Conservation (phyloP, 805 yeast genomes). For the Geotrichum ghanense region DNA sequence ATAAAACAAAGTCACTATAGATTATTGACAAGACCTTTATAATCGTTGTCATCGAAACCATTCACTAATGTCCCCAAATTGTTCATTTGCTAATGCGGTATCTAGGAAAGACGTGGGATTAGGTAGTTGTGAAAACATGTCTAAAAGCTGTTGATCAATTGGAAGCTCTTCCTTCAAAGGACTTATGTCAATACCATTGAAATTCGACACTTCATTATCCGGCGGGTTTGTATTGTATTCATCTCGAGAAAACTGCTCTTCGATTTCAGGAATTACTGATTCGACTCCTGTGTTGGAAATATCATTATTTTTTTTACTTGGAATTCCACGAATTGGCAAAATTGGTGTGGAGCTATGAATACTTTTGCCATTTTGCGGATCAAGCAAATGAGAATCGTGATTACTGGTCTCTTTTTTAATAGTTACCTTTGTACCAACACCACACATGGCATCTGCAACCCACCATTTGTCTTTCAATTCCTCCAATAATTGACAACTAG, state of each 20-base stretch:
- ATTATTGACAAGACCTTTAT: background rate
- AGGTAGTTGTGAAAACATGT: slow-evolving; percentile 25
- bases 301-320: background rate
- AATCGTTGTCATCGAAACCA: slow-evolving; percentile 10
- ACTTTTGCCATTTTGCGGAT: no score
- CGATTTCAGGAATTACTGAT: no score
- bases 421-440: slow-evolving; percentile 24
- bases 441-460: slow-evolving; percentile 28
- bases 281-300: no score
- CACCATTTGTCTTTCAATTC: slow-evolving; percentile 23
- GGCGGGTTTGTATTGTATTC: no score
- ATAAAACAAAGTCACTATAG: no score
- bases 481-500: slow-evolving; percentile 20
- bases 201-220: background rate
- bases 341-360: no score
- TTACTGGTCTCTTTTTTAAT: no score
- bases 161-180: slow-evolving; percentile 2
- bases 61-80: slow-evolving; percentile 15
- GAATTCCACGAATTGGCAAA: no score
- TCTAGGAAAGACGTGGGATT: slow-evolving; percentile 25
- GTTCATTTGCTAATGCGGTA: slow-evolving; percentile 18
- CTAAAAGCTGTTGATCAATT: slow-evolving; percentile 20
- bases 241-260: no score
- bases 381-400: no score
- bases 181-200: slow-evolving; percentile 1